These are phyloP conservation scores for Trichosporon ovoides DNA, from an alignment of 1,284 basidiomycete species.

Conservation along the genomic window DNA sequence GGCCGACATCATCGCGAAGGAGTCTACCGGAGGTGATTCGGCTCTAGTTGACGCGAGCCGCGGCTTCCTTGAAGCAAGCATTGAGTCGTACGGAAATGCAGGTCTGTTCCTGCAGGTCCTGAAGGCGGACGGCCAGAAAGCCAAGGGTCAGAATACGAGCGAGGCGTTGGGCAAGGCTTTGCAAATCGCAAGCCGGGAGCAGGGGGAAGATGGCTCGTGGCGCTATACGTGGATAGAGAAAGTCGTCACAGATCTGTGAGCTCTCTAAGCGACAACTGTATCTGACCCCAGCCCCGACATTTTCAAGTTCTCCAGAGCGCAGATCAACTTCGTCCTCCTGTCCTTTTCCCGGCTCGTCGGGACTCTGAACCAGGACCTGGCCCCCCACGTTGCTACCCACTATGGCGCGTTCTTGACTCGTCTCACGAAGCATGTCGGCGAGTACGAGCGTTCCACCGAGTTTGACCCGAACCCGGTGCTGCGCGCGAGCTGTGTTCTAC, in stretches of 20 bases:
- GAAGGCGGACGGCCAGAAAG: constrained; percentile 7
- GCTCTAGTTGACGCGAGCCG: constrained; percentile 11
- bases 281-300: constrained; percentile 25
- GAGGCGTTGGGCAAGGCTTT: constrained; percentile 8
- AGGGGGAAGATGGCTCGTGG: constrained; percentile 5
- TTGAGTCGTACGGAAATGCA: constrained; percentile 11
- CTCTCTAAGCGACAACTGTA: not conserved
- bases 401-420: constrained; percentile 34
- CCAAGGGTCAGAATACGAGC: not conserved
- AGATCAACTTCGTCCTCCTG: constrained; percentile 19
- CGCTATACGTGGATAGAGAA: constrained; percentile 18
- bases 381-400: constrained; percentile 11
- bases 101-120: constrained; percentile 35
- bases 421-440: constrained; percentile 33
- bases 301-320: constrained; percentile 19
- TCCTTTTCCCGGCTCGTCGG: constrained; percentile 22
- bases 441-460: constrained; percentile 26
- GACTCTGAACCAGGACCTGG: constrained; percentile 19
- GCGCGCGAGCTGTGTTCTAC: constrained; percentile 12
- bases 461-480: constrained; percentile 37
- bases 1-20: constrained; percentile 23
- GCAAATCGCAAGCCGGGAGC: constrained; percentile 9
- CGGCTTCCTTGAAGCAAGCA: constrained; percentile 3
- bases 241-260: constrained; percentile 21
- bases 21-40: constrained; percentile 10